A percentile compares a stretch with the other conserved stretches of the same genome.
phyloP scores from a whole-genome alignment of 129 eudicot genomes.

The Saussurea involucrata region DNA sequence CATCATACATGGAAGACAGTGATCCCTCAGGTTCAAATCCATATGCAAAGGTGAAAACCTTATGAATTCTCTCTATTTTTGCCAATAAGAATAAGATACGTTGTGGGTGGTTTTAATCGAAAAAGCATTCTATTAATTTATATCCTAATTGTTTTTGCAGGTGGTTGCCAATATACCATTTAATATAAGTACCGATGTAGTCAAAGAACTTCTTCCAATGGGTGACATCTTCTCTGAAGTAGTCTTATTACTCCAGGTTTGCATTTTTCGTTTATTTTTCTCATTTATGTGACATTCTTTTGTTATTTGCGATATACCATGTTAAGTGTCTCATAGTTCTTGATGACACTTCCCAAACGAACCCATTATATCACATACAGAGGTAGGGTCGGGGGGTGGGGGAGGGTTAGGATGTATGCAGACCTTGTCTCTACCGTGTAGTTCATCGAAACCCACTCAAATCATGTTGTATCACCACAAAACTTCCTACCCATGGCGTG shows the following conservation, averaged over 20 bases:
- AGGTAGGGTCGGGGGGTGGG: background rate
- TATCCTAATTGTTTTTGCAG: constrained; percentile 33
- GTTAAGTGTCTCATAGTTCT: background rate
- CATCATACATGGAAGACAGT: constrained; percentile 45
- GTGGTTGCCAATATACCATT: constrained; percentile 96
- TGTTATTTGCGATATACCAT: background rate
- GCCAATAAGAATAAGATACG: background rate
- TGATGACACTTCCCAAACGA: background rate
- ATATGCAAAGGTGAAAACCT: constrained; percentile 61
- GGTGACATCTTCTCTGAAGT: constrained; percentile 96
- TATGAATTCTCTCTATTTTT: background rate
- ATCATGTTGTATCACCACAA: too few species aligned
- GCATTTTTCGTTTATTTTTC: background rate
- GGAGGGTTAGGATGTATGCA: background rate
- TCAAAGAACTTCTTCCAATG: constrained; percentile 97
- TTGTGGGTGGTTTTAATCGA: background rate
- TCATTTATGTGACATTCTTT: background rate
- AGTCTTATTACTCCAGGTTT: constrained; percentile 93
- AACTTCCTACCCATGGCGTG: too few species aligned
- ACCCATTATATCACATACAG: background rate
- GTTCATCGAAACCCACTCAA: too few species aligned
- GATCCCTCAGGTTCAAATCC: constrained; percentile 34
- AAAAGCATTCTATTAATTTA: background rate
- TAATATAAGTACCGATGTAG: constrained; percentile 87
- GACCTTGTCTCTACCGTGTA: too few species aligned